These are phyloP conservation scores for Brassica balearica DNA, from an alignment of 441 rosid genomes.

Conservation along the genomic window DNA sequence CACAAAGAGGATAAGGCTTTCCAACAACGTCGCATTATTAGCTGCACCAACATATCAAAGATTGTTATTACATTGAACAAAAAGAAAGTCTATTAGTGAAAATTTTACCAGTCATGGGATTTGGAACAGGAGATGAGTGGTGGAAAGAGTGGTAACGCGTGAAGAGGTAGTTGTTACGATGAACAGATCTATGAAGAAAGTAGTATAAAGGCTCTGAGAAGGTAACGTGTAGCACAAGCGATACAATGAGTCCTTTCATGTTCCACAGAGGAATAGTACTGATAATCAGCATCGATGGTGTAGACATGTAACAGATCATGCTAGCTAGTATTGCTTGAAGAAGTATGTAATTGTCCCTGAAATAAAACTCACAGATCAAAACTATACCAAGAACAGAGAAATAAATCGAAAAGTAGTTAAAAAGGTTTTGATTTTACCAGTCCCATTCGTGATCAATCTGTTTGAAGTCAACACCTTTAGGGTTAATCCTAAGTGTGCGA, in stretches of 20 bases:
- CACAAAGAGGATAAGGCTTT: constrained; percentile 56
- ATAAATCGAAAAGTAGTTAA: not conserved
- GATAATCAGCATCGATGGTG: constrained; percentile 47
- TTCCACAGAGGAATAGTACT: constrained; percentile 53
- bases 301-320: constrained; percentile 57
- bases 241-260: constrained; percentile 60
- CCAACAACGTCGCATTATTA: constrained; percentile 72
- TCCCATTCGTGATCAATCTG: constrained; percentile 93
- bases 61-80: constrained; percentile 8
- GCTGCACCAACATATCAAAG: constrained; percentile 50
- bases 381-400: constrained; percentile 21
- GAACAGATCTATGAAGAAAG: constrained; percentile 65
- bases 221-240: constrained; percentile 69
- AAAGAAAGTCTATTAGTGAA: too few relatives aligned
- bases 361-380: constrained; percentile 8
- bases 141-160: constrained; percentile 74
- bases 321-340: constrained; percentile 78
- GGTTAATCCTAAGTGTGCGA: constrained; percentile 59
- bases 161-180: constrained; percentile 57
- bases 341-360: constrained; percentile 89
- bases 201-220: constrained; percentile 89
- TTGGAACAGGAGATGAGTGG: constrained; percentile 79
- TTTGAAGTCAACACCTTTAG: constrained; percentile 77
- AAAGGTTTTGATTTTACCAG: constrained; percentile 55
- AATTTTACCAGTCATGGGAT: constrained; percentile 18